Evolutionary conservation across 2,329 filamentous ascomycete species (phyloP).

Genomic region (Talaromyces amestolkiae): DNA sequence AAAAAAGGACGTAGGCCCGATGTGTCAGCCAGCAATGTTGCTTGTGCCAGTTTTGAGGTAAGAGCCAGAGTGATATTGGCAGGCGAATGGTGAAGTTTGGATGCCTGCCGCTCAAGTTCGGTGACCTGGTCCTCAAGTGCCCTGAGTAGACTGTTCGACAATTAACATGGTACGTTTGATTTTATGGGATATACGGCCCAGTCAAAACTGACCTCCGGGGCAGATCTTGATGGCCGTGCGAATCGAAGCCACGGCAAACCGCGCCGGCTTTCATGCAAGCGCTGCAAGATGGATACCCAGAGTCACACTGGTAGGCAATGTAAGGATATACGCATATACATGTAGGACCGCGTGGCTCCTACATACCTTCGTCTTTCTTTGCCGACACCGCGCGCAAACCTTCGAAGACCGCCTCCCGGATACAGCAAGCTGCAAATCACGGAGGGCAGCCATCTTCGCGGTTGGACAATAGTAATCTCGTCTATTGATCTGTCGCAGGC

Average conservation of each 20-base stretch:
- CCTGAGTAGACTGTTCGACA: not conserved
- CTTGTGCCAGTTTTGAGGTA: not conserved
- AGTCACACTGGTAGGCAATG: not conserved
- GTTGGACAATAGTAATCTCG: not conserved
- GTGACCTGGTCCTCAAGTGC: not conserved
- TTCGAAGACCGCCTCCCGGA: constrained; percentile 1
- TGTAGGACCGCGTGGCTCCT: not conserved
- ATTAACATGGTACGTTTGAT: not conserved
- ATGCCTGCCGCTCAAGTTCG: not conserved
- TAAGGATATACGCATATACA: not conserved
- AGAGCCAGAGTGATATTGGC: not conserved
- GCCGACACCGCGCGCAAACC: constrained; percentile 4
- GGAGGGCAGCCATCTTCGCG: constrained; percentile 4
- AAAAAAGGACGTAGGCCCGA: not conserved
- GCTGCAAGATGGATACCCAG: constrained; percentile 6
- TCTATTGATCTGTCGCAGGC: not conserved
- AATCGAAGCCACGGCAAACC: constrained; percentile 6
- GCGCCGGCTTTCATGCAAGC: constrained; percentile 9
- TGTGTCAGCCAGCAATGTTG: not conserved
- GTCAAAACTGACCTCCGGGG: not conserved
- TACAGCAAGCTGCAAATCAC: constrained; percentile 6
- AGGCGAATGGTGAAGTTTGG: not conserved
- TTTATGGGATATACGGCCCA: not conserved
- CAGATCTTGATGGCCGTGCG: constrained; percentile 2
- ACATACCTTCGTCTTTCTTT: not conserved